Base-by-base conservation (phyloP, 2,329 filamentous ascomycete species). In the Hypoxylon sp. region DNA sequence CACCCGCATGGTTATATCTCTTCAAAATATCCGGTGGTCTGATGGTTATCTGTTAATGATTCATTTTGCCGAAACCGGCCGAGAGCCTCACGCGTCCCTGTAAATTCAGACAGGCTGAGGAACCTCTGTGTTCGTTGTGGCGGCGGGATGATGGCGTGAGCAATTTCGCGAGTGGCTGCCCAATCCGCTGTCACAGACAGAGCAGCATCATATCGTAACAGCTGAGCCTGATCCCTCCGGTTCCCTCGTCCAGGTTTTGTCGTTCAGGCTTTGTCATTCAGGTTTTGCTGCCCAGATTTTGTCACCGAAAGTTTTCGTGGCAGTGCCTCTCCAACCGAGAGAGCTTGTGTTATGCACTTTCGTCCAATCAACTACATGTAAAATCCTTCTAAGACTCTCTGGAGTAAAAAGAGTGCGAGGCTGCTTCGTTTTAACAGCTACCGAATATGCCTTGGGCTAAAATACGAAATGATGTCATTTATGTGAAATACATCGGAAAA, bases 341-440 rank as follows among this genome's bases (percentile, higher is more conserved):
- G 2, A 13, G 17, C 21, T 28, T 30, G 57, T 32, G 34, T 28
- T 19, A 63, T 32, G 53, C 57, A 36, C 13, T 41, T 38, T 45
- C 30, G 14, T 50, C 55, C 55, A 63, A 67, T 62, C 49, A 63
- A 53, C n/a, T n/a, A n/a, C n/a, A n/a, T n/a, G n/a, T n/a, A n/a
- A n/a, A n/a, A n/a, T n/a, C n/a, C n/a, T n/a, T n/a, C n/a, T n/a
- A n/a, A n/a, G n/a, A n/a, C n/a, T n/a, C n/a, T n/a, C n/a, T n/a
- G n/a, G n/a, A n/a, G n/a, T n/a, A n/a, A 21, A 43, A 7, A 43
- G 7, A 11, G 1, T 3, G 5, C 7, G 19, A 43, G n/a, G 38
- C 38, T 21, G n/a, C 32, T 5, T 34, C 7, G 19, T 17, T 28
- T 34, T 10, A 21, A 30, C 10, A 32, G 17, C 38, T 21, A 25